Evolutionary conservation across 139 green algal species (phyloP), one percentile per base, ranked within the genome.

Genomic region (Diplosphaera chodatii): DNA sequence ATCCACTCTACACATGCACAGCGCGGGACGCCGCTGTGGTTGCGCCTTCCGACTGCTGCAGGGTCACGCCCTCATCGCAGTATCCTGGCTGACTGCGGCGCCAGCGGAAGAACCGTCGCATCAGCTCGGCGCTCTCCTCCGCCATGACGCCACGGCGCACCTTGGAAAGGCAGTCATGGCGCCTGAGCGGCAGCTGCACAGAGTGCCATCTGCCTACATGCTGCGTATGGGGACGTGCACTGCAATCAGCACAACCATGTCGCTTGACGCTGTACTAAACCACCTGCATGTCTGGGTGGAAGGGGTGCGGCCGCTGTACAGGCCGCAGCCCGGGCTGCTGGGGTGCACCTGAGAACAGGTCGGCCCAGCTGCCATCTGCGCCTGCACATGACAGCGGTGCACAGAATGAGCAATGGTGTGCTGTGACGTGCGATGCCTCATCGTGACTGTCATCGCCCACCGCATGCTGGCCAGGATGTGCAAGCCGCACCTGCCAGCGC

Each of bases 331-430:
- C 37, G 6, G 20, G 32, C 27, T 30, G 10, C 29, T 28, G 48
- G 3, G 29, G 13, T 73, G 68, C 18, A 56, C 15, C 30, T 0
- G 33, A 79, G 78, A 94, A 77, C 71, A 96, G 69, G 3, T 71
- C 33, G 25, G 96, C 75, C 92, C 94, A 98, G 78, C 87, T 93
- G 67, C 93, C 94, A 69, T 97, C 88, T 4, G 86, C 84, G 59
- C 73, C 73, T 78, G 66, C 67, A 41, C 21, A n/a, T n/a, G n/a
- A n/a, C n/a, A n/a, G n/a, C n/a, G n/a, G n/a, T n/a, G n/a, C n/a
- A n/a, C n/a, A n/a, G n/a, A n/a, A n/a, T n/a, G n/a, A n/a, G n/a
- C n/a, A n/a, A n/a, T n/a, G n/a, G n/a, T n/a, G n/a, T n/a, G n/a
- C n/a, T n/a, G n/a, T n/a, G n/a, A n/a, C n/a, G n/a, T n/a, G n/a